Evolutionary conservation across 2,329 filamentous ascomycete species (phyloP), one percentile per base, ranked within the genome.

Genomic region (Aspergillus japonicus): DNA sequence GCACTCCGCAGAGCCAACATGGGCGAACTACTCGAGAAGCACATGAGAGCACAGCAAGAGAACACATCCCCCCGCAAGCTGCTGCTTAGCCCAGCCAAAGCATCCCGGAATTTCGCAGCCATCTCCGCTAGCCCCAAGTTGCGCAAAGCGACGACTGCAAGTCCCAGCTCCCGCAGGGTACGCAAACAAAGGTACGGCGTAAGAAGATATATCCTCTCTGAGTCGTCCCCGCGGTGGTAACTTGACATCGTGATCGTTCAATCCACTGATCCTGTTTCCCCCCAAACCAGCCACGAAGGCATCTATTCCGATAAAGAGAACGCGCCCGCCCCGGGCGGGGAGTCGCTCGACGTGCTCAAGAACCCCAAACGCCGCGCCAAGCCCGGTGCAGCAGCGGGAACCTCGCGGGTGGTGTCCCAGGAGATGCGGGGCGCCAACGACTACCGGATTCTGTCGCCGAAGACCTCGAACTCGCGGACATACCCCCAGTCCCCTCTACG

Each of bases 1-100:
- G 84, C 88, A 16, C 79, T 96, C 64, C 88, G 94, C 61, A 90
- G 89, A 70, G 83, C 87, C 62, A 96, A 86, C 59, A 94, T 99
- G 83, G 87, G 87, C 58, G 93, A 96, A 49, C 81, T 98, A 8
- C 74, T 93, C 5, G 80, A 84, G 48, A 84, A 84, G 63, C 76
- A 85, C 66, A 68, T 66, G 50, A 60, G 65, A 50, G 67, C 67
- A 51, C 68, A 71, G 55, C 64, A 68, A 35, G 68, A 72, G 35
- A 64, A 58, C 49, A 62, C 62, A 12, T 72, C 74, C 4, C 71
- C 73, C 7, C 71, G 69, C 60, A 75, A 73, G 56, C 71, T 65
- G 56, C 71, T 65, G 31, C 63, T 65, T 12, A 69, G 68, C 16
- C 71, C 71, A 16, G 51, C 67, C 16, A 77, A 75, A 62, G 58